Conservation (phyloP, 73 alveolate species). For the Paramecium sexaurelia region DNA sequence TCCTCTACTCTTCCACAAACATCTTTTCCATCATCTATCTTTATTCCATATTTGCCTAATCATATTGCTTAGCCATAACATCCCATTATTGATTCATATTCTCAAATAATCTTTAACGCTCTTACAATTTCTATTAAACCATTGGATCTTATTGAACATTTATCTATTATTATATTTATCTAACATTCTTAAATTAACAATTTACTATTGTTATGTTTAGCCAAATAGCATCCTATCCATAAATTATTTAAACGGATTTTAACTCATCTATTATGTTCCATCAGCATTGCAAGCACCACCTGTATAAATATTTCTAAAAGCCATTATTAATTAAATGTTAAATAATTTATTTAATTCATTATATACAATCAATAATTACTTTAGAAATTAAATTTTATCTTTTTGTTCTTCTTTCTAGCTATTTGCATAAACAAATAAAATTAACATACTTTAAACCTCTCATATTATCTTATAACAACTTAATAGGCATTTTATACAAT, state of each 20-base stretch:
- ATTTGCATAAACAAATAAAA: neutral
- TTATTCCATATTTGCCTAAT: slow-evolving; percentile 50
- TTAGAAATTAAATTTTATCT: neutral
- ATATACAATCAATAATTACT: neutral
- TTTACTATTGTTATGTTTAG: slow-evolving; percentile 57
- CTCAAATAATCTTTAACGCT: slow-evolving; percentile 23
- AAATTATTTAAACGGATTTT: slow-evolving; percentile 57
- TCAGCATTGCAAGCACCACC: slow-evolving; percentile 69
- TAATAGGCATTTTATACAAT: too few species aligned
- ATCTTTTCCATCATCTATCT: slow-evolving; percentile 31
- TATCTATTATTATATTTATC: neutral
- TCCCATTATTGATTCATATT: slow-evolving; percentile 56
- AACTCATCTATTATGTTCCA: slow-evolving; percentile 57
- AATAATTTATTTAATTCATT: neutral
- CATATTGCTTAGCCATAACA: slow-evolving; percentile 45
- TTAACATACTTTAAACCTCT: too few species aligned
- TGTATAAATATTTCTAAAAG: slow-evolving; percentile 26
- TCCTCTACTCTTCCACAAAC: neutral
- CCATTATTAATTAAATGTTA: neutral
- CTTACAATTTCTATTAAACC: neutral
- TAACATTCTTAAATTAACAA: slow-evolving; percentile 6
- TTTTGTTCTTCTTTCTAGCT: neutral
- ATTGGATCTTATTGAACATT: neutral
- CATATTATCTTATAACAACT: too few species aligned
- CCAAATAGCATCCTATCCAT: slow-evolving; percentile 64